Evolutionary conservation across 352 stramenopile species (phyloP), one percentile per base, ranked within the genome.

Genomic region (Pythium scleroteichum): DNA sequence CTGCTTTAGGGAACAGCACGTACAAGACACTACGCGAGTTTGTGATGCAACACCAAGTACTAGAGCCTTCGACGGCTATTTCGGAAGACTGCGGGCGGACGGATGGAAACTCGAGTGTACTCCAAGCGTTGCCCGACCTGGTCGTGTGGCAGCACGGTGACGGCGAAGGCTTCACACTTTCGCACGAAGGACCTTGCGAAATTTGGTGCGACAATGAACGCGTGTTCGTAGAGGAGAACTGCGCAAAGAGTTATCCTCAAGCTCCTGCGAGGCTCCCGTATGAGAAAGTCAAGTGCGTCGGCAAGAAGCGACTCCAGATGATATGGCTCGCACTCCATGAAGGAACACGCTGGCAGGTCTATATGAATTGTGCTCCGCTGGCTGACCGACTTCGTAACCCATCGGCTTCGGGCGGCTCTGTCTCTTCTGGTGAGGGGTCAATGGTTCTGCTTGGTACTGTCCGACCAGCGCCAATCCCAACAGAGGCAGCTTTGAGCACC

Each of bases 241-340:
- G 60, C 22, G 60, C 60, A 14, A 58, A 58, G 60, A 59, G 17
- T 19, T 58, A 62, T 22, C 45, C 52, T 4, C 17, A 47, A 5
- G 23, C 62, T 13, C 60, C 60, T 2, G 62, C 62, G 1, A 59
- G 33, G 29, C 46, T 69, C 4, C 49, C 62, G n/a, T 69, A 44
- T 47, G 27, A 68, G 5, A 45, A 47, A 13, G 32, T 39, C 51
- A 73, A 72, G 58, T 78, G 71, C 44, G 27, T 51, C 3, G 67
- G 67, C 41, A 64, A 68, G 40, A 67, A 53, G 23, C 48, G 63
- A 23, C 48, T 75, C 14, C 59, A 62, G 40, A 53, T 63, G 3
- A 35, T 69, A 16, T 78, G 71, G 71, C 53, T 75, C 16, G 70
- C 70, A 19, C 54, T 78, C 47, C 71, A 78, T 42, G 54, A 65